These are phyloP conservation scores for Pleurotus giganteus DNA, from an alignment of 768 basidiomycete species.

Conservation along the genomic window DNA sequence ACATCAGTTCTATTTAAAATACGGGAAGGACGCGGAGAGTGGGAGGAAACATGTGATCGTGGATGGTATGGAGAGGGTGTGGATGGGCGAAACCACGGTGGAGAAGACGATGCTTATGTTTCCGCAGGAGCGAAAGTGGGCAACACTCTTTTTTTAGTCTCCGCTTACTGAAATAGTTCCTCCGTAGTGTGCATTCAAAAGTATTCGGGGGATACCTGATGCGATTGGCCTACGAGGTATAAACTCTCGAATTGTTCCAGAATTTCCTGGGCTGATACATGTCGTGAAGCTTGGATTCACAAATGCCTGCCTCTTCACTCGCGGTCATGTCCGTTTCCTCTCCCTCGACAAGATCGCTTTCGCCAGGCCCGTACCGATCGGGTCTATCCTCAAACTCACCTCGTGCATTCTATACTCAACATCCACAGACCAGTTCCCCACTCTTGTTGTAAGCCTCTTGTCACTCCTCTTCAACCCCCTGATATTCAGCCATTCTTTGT, in stretches of 20 bases:
- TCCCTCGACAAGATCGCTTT: constrained; percentile 82
- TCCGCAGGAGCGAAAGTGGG: constrained; percentile 81
- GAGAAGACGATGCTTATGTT: constrained; percentile 79
- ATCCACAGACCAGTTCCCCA: constrained; percentile 45
- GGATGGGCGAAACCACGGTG: constrained; percentile 72
- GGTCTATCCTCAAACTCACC: constrained; percentile 72
- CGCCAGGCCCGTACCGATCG: constrained; percentile 78
- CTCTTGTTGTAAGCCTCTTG: constrained; percentile 53
- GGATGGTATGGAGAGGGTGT: constrained; percentile 48
- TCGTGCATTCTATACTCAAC: constrained; percentile 68
- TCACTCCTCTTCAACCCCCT: not conserved
- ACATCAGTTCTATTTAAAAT: constrained; percentile 66
- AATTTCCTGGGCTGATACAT: not conserved
- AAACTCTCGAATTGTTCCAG: constrained; percentile 5
- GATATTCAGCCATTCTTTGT: not conserved
- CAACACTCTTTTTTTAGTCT: not conserved
- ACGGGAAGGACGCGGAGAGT: constrained; percentile 42
- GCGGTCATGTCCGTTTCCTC: constrained; percentile 64
- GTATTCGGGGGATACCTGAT: constrained; percentile 74
- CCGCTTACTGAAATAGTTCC: not conserved
- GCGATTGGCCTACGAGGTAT: constrained; percentile 70
- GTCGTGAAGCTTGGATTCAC: constrained; percentile 62
- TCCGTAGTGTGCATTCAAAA: constrained; percentile 74
- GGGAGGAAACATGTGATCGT: constrained; percentile 13
- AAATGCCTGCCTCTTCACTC: constrained; percentile 68